These are phyloP conservation scores for Xylariaceae sp. DNA, from an alignment of 2,329 filamentous ascomycete genomes.

Conservation along the genomic window DNA sequence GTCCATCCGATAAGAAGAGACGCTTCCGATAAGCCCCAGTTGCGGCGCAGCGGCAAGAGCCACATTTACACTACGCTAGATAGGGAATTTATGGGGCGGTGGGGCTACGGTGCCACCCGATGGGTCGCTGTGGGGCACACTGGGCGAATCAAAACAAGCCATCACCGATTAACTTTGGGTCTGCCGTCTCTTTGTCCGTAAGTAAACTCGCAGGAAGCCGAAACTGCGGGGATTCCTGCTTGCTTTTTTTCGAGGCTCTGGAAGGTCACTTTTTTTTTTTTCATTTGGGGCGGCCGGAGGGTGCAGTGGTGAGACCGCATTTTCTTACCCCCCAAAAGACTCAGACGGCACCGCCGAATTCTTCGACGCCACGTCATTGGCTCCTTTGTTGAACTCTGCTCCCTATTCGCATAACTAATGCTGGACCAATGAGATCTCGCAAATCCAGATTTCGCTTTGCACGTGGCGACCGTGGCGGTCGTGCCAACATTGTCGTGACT, in stretches of 20 bases:
- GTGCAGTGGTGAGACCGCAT: neutral
- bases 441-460: too few relatives aligned
- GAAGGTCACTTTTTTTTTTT: too few relatives aligned
- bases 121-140: neutral
- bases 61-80: neutral
- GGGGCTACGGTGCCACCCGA: neutral
- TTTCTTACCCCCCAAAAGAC: neutral
- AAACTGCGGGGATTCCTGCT: too few relatives aligned
- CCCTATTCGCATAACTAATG: neutral
- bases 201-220: too few relatives aligned
- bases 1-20: constrained; percentile 1
- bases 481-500: too few relatives aligned
- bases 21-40: neutral
- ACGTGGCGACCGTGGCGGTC: too few relatives aligned
- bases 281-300: too few relatives aligned
- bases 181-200: too few relatives aligned
- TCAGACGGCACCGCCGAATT: constrained; percentile 8
- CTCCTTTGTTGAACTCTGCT: neutral
- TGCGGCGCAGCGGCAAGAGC: neutral
- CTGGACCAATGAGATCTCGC: too few relatives aligned
- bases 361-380: neutral
- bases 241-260: too few relatives aligned
- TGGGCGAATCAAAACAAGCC: neutral
- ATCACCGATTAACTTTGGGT: too few relatives aligned
- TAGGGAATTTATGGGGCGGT: neutral